Evolutionary conservation across 768 basidiomycete genomes (phyloP).

Genomic region (Tulasnella sp.): DNA sequence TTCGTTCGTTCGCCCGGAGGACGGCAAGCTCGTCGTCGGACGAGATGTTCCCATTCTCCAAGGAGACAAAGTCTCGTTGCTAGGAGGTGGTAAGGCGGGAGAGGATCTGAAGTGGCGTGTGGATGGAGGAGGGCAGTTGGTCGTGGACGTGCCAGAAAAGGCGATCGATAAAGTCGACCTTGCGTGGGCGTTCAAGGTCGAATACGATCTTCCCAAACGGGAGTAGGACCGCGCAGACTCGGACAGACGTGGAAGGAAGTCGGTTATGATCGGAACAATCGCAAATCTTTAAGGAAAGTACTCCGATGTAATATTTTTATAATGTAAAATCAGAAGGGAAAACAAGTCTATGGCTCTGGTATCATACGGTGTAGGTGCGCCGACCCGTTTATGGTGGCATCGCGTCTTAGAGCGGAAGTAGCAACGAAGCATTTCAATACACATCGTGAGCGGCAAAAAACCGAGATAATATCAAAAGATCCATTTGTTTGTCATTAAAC

Average conservation of each 20-base stretch:
- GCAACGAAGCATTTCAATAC: too few relatives aligned
- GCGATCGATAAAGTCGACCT: constrained; percentile 22
- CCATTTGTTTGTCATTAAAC: neutral
- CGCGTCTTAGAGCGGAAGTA: neutral
- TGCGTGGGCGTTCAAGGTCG: constrained; percentile 35
- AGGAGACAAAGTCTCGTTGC: constrained; percentile 34
- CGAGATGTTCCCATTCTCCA: constrained; percentile 33
- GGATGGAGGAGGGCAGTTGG: neutral
- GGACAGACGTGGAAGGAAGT: neutral
- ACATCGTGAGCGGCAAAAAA: neutral
- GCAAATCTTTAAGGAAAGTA: neutral
- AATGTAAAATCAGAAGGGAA: neutral
- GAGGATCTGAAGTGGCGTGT: constrained; percentile 13
- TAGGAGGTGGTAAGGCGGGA: constrained; percentile 25
- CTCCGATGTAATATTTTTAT: neutral
- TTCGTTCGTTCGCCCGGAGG: constrained; percentile 29
- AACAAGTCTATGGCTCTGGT: neutral
- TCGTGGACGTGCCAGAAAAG: constrained; percentile 23
- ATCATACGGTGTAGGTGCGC: neutral
- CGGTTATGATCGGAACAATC: neutral
- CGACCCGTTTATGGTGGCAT: neutral
- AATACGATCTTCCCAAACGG: constrained; percentile 22
- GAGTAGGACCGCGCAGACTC: neutral
- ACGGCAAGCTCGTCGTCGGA: constrained; percentile 28
- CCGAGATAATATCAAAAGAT: too few relatives aligned